These are phyloP conservation scores for Phytophthora macrochlamydospora DNA, from an alignment of 352 stramenopile genomes.

Conservation along the genomic window DNA sequence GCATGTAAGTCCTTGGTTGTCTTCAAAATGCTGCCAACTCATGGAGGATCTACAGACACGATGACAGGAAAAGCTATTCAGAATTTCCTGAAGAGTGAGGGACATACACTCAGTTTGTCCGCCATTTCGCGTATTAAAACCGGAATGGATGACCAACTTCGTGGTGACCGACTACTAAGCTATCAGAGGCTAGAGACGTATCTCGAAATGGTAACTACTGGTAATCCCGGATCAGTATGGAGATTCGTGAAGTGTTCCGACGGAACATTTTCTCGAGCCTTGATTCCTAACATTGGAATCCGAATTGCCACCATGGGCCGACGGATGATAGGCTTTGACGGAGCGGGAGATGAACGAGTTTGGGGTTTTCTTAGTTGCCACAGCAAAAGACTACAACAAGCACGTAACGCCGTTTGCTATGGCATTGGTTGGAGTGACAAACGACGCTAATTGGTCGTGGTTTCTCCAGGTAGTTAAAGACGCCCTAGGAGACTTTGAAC, in stretches of 20 bases:
- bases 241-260: background rate
- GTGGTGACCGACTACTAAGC: background rate
- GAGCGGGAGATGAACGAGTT: slow-evolving; percentile 31
- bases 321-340: slow-evolving; percentile 31
- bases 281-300: background rate
- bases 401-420: slow-evolving; percentile 28
- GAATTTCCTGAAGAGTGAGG: background rate
- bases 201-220: background rate
- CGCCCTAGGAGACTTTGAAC: slow-evolving; percentile 13
- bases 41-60: background rate
- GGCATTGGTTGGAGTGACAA: slow-evolving; percentile 2
- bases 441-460: background rate
- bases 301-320: background rate
- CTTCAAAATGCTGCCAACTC: background rate
- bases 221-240: background rate
- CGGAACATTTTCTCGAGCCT: background rate
- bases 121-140: background rate
- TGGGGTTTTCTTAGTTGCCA: slow-evolving; percentile 22
- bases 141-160: slow-evolving; percentile 3
- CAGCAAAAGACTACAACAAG: slow-evolving; percentile 32
- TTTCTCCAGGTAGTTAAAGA: background rate
- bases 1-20: background rate
- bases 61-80: background rate
- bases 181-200: background rate
- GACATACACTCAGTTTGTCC: background rate